These are phyloP conservation scores for Plasmodium vivax DNA, from an alignment of 169 alveolate species.

Conservation along the genomic window DNA sequence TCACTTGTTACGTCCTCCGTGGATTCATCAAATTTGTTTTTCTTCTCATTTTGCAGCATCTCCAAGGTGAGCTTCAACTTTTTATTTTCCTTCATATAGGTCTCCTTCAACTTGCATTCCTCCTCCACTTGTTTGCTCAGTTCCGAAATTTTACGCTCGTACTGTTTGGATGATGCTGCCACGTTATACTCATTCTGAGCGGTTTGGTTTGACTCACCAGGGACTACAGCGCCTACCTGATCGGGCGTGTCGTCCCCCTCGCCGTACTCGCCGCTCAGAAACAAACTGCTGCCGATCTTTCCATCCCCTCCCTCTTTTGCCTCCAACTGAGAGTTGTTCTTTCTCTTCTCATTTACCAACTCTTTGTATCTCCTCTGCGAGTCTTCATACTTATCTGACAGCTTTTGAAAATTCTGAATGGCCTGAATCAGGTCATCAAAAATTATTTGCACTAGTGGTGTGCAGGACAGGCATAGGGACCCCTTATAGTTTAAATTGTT, in stretches of 20 bases:
- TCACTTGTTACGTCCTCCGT: constrained; percentile 2
- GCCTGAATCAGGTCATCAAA: constrained; percentile 72
- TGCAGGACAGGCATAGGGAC: constrained; percentile 50
- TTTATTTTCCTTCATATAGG: constrained; percentile 44
- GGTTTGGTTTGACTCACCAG: neutral
- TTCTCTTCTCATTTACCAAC: constrained; percentile 11
- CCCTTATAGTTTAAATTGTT: constrained; percentile 40
- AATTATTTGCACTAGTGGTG: constrained; percentile 58
- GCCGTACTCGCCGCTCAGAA: neutral
- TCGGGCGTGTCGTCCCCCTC: neutral
- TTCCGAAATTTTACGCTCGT: constrained; percentile 12
- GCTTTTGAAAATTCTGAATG: constrained; percentile 66
- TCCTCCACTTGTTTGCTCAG: constrained; percentile 39
- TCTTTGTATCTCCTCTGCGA: constrained; percentile 34
- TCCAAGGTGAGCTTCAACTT: constrained; percentile 30
- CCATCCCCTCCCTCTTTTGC: neutral
- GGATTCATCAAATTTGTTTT: constrained; percentile 13
- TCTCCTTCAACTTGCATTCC: constrained; percentile 42
- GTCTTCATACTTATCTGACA: constrained; percentile 56
- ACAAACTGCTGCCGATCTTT: neutral
- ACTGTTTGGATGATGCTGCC: neutral
- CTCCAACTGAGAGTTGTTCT: neutral
- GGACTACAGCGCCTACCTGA: neutral
- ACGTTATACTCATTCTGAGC: neutral
- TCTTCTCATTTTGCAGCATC: constrained; percentile 29